These are phyloP conservation scores for Paramyrothecium roridum DNA, from an alignment of 2,329 filamentous ascomycete genomes.

Conservation along the genomic window DNA sequence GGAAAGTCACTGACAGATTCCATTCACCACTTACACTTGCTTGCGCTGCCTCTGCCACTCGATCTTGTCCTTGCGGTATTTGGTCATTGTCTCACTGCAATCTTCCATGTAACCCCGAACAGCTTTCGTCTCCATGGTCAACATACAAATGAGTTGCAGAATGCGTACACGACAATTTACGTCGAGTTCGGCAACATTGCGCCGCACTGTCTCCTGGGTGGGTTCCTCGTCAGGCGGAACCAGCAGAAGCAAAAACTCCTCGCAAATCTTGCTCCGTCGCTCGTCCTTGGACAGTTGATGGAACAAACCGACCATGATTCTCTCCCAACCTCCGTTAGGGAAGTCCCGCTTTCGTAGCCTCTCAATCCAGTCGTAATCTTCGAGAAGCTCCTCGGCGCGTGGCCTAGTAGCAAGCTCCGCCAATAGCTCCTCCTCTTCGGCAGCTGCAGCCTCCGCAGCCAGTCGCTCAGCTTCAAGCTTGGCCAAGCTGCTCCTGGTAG, in stretches of 20 bases:
- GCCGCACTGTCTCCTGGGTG: conserved; percentile 67
- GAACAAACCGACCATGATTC: conserved; percentile 82
- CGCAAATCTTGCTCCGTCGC: conserved; percentile 66
- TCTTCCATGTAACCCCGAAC: conserved; percentile 88
- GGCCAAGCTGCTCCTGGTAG: conserved; percentile 81
- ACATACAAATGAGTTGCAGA: conserved; percentile 80
- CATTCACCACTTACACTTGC: conserved; percentile 50
- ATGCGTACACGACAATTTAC: conserved; percentile 78
- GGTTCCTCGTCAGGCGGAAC: conserved; percentile 75
- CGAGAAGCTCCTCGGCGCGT: conserved; percentile 73
- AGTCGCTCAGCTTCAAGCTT: conserved; percentile 73
- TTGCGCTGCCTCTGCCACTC: conserved; percentile 80
- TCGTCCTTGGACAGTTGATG: conserved; percentile 79
- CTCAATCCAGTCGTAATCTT: conserved; percentile 79
- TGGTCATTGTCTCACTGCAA: conserved; percentile 91
- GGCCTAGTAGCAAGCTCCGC: conserved; percentile 53
- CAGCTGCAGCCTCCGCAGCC: conserved; percentile 55
- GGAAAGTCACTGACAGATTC: not conserved
- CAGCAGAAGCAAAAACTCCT: conserved; percentile 76
- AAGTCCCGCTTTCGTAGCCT: conserved; percentile 82
- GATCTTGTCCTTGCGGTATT: conserved; percentile 92
- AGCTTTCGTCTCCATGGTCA: conserved; percentile 82
- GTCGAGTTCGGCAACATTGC: conserved; percentile 73
- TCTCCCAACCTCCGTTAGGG: conserved; percentile 83
- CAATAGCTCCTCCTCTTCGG: conserved; percentile 44